Evolutionary conservation across 2,329 filamentous ascomycete genomes (phyloP).

Genomic region (Fusarium austroafricanum): DNA sequence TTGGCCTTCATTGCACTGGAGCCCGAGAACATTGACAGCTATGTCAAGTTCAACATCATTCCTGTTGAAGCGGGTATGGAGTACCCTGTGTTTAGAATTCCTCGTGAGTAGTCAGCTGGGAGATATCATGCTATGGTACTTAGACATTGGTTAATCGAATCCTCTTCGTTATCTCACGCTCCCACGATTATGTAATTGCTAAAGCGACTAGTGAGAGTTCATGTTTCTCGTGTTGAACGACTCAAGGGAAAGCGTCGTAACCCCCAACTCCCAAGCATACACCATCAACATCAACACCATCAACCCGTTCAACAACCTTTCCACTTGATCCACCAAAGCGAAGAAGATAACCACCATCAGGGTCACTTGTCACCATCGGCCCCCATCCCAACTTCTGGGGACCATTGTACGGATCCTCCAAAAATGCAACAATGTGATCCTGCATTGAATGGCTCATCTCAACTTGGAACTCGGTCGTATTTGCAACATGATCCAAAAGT

Average conservation of each 20-base stretch:
- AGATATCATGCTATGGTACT: no score
- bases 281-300: neutral
- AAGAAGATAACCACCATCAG: neutral
- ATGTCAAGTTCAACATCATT: slow-evolving; percentile 21
- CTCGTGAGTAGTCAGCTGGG: neutral
- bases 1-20: slow-evolving; percentile 16
- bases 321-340: neutral
- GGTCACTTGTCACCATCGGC: neutral
- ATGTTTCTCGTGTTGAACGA: no score
- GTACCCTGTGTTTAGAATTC: slow-evolving; percentile 18
- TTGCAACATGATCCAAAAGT: neutral
- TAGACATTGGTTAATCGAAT: no score
- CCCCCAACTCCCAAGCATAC: neutral
- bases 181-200: no score
- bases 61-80: slow-evolving; percentile 9
- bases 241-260: neutral
- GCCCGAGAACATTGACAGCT: slow-evolving; percentile 25
- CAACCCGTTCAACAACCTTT: neutral
- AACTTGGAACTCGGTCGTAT: neutral
- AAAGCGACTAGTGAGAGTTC: no score
- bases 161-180: no score
- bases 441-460: neutral
- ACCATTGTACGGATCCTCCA: neutral
- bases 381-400: neutral
- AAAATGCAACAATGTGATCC: neutral